A percentile compares a stretch with the other conserved stretches of the same genome.
These are phyloP conservation scores for Xylariaceae sp. DNA, from an alignment of 2,329 filamentous ascomycete species.

Conservation along the genomic window DNA sequence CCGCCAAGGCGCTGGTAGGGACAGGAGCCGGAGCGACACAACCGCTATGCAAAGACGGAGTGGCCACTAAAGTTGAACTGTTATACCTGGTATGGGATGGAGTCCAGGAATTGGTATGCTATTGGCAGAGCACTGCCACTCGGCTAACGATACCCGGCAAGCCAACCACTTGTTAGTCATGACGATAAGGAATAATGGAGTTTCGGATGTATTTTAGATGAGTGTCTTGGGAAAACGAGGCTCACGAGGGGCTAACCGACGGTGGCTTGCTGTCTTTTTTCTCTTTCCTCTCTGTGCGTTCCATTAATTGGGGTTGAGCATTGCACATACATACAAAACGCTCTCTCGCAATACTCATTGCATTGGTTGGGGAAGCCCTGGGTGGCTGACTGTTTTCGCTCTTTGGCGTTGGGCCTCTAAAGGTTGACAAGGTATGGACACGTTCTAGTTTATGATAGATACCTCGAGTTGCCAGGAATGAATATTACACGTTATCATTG, in stretches of 20 bases:
- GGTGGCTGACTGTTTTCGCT: constrained; percentile 5
- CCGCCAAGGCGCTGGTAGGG: constrained; percentile 44
- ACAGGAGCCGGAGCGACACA: constrained; percentile 39
- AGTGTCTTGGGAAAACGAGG: constrained; percentile 2
- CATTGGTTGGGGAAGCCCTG: constrained; percentile 12
- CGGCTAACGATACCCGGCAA: constrained; percentile 18
- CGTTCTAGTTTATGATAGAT: neutral
- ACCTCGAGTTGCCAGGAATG: neutral
- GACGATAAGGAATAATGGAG: constrained; percentile 15
- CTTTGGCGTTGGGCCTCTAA: neutral
- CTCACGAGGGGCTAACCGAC: neutral
- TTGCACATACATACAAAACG: constrained; percentile 10
- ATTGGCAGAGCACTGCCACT: constrained; percentile 3
- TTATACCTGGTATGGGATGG: neutral
- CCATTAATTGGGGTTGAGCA: constrained; percentile 5
- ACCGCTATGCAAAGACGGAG: constrained; percentile 24
- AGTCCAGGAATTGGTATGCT: constrained; percentile 1
- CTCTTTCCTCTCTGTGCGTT: no score
- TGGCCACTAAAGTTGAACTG: constrained; percentile 7
- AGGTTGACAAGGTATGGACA: neutral
- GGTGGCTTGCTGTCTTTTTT: constrained; percentile 1
- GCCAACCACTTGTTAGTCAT: constrained; percentile 12
- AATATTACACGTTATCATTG: neutral
- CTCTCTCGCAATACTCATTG: neutral
- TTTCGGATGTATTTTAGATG: constrained; percentile 11